phyloP scores from a whole-genome alignment of 148 eudicot species.

The Rheum nobile region DNA sequence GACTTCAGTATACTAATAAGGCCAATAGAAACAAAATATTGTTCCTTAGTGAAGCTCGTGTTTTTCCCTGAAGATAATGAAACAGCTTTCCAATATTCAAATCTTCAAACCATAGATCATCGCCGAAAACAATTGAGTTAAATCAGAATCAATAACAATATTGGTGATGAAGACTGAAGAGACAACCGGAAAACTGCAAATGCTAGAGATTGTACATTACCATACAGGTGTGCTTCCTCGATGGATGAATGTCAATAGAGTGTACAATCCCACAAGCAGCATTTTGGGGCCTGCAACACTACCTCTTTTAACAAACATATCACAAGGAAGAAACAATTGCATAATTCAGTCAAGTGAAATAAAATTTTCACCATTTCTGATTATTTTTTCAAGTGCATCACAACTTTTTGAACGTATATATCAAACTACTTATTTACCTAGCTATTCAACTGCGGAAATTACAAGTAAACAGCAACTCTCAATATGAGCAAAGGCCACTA shows the following conservation, averaged over 20 bases:
- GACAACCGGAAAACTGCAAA: neutral
- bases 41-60: neutral
- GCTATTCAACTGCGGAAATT: neutral
- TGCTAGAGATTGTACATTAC: constrained; percentile 18
- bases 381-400: neutral
- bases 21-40: neutral
- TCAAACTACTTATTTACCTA: neutral
- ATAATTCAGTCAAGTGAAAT: neutral
- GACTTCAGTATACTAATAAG: neutral
- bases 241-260: constrained; percentile 84
- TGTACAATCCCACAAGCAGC: constrained; percentile 63
- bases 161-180: neutral
- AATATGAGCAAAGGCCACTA: neutral
- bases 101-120: neutral
- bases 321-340: neutral
- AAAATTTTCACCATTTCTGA: neutral
- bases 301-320: neutral
- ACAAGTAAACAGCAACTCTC: neutral
- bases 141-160: neutral
- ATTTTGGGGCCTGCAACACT: constrained; percentile 42
- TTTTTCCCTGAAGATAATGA: neutral
- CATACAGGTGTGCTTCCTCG: constrained; percentile 83
- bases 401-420: neutral
- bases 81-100: neutral
- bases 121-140: neutral